A percentile compares a stretch with the other conserved stretches of the same genome.
These are phyloP conservation scores for Ustilago crameri DNA, from an alignment of 1,284 basidiomycete genomes.

Conservation along the genomic window DNA sequence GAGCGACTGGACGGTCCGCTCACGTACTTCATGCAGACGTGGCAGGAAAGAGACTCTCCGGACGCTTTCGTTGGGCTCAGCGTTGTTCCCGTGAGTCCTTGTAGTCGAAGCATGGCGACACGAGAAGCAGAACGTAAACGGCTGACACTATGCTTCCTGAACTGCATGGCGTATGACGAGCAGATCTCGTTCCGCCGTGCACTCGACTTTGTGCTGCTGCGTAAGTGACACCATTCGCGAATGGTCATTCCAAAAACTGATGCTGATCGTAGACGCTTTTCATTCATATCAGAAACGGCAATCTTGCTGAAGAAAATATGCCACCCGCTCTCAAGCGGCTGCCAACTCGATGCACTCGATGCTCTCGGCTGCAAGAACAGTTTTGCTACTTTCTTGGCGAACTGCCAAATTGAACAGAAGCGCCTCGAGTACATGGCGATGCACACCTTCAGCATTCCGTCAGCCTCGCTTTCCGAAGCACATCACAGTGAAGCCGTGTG, in stretches of 20 bases:
- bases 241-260: neutral
- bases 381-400: constrained; percentile 4
- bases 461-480: constrained; percentile 7
- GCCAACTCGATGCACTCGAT: constrained; percentile 14
- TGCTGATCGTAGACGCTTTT: neutral
- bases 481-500: constrained; percentile 24
- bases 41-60: constrained; percentile 7
- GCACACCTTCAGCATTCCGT: constrained; percentile 21
- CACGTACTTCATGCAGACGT: constrained; percentile 25
- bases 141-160: neutral
- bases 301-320: constrained; percentile 18
- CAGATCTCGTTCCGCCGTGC: constrained; percentile 28
- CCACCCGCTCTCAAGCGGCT: constrained; percentile 2
- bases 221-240: constrained; percentile 4
- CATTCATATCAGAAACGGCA: constrained; percentile 19
- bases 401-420: constrained; percentile 26
- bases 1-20: constrained; percentile 17
- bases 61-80: constrained; percentile 1
- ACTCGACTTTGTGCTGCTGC: constrained; percentile 23
- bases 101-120: too few relatives aligned
- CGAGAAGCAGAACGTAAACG: neutral
- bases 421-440: constrained; percentile 28
- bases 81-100: constrained; percentile 18
- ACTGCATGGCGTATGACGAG: neutral
- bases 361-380: constrained; percentile 9